Conservation (phyloP, 2,329 filamentous ascomycete species). For the Sordariomycetes sp. region DNA sequence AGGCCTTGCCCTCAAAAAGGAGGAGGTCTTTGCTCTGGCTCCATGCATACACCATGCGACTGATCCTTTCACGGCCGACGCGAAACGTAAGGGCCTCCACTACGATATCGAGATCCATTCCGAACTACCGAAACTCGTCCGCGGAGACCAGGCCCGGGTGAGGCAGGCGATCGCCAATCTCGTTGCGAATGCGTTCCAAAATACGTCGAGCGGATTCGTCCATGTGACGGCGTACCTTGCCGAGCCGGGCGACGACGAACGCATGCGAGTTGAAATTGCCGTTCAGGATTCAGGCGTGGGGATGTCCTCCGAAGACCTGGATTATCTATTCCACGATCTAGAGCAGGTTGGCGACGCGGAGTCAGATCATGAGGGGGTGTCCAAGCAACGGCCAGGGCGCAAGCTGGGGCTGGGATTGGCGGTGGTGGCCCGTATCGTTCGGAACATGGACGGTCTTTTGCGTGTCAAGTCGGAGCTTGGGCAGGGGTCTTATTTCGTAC, state of each 20-base stretch:
- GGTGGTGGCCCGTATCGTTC: conserved; percentile 70
- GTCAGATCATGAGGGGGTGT: background rate
- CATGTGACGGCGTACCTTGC: conserved; percentile 56
- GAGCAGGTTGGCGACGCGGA: conserved; percentile 41
- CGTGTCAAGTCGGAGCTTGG: conserved; percentile 73
- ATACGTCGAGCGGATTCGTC: conserved; percentile 56
- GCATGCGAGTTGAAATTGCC: conserved; percentile 58
- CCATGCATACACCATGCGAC: conserved; percentile 65
- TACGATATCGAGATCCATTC: conserved; percentile 57
- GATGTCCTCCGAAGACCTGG: conserved; percentile 50
- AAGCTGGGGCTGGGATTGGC: conserved; percentile 74
- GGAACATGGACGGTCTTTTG: conserved; percentile 85
- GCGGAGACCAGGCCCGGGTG: conserved; percentile 70
- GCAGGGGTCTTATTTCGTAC: conserved; percentile 69
- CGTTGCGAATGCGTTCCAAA: conserved; percentile 71
- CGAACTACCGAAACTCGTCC: conserved; percentile 55
- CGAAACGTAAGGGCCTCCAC: conserved; percentile 58
- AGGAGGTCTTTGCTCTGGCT: conserved; percentile 64
- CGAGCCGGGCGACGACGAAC: conserved; percentile 30
- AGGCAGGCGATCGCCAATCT: conserved; percentile 74
- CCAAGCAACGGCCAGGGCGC: conserved; percentile 10
- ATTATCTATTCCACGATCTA: conserved; percentile 43
- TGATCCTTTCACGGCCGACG: conserved; percentile 59
- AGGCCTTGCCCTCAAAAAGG: conserved; percentile 64
- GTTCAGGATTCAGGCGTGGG: conserved; percentile 63